Evolutionary conservation across 352 stramenopile species (phyloP), one percentile per base, ranked within the genome.

Genomic region (Phytophthora tubulina): DNA sequence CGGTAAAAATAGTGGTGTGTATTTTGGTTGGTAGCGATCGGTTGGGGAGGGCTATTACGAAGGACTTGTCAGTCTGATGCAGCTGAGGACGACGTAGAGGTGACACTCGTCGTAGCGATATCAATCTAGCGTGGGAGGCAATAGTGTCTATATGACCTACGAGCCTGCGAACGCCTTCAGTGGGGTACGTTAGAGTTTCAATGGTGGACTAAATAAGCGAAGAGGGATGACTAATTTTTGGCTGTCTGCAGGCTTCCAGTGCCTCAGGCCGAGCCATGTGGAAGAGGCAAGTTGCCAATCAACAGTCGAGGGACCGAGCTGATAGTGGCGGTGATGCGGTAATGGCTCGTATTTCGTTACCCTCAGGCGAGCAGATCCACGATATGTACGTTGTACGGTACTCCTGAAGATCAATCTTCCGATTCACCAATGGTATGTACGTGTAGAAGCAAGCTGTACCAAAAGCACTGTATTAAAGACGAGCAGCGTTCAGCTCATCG

Each of bases 331-430:
- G 58, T 21, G 64, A 73, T 41, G 27, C 52, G 33, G 45, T 31
- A 31, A 58, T 79, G 14, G 59, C 74, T 17, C 84, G 78, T 54
- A 89, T 91, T 52, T 86, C 75, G 17, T 53, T 91, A 15, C 85
- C 82, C 7, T 91, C 88, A 39, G 85, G 82, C 49, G 82, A 92
- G 32, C 81, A 90, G 66, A 91, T 92, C 65, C 81, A 90, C 72
- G 82, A 92, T 49, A 92, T 92, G 81, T 90, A 70, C 63, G 75
- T 65, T 4, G 6, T 13, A 69, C 5, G 21, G 17, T 31, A 42
- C 31, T 35, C 13, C 30, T 53, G 17, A 50, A 48, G 21, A 17
- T 50, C 21, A 4, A 39, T 11, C 17, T 9, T 46, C 11, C 30
- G 15, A 27, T 27, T 44, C 6, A 42, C 11, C 30, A 50, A 32